These are phyloP conservation scores for Globisporangium ultimum DNA, from an alignment of 352 stramenopile genomes.

Conservation along the genomic window DNA sequence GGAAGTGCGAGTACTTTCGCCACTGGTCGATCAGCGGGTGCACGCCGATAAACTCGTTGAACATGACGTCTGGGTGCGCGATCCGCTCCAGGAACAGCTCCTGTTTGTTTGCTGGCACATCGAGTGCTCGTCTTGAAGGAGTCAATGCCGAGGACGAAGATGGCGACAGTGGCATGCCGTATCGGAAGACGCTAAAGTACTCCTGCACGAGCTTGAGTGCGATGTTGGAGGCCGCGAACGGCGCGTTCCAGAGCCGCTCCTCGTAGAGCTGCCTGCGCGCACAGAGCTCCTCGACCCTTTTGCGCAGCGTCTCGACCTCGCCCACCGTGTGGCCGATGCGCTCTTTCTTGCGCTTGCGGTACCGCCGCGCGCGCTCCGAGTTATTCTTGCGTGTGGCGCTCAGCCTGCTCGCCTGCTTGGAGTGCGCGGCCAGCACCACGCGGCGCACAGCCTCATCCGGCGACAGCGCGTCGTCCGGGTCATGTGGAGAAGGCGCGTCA, in stretches of 20 bases:
- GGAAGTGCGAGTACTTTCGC: conserved; percentile 25
- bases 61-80: conserved; percentile 20
- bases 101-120: conserved; percentile 10
- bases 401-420: conserved; percentile 9
- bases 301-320: conserved; percentile 14
- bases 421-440: background rate
- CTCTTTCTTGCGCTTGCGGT: conserved; percentile 17
- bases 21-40: conserved; percentile 23
- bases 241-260: conserved; percentile 13
- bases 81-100: conserved; percentile 23
- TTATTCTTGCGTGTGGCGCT: conserved; percentile 15
- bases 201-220: conserved; percentile 30
- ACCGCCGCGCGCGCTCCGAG: conserved; percentile 15
- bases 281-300: conserved; percentile 22
- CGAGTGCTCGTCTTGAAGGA: too few relatives aligned
- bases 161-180: conserved; percentile 12
- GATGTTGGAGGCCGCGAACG: conserved; percentile 10
- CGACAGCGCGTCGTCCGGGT: background rate
- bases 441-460: conserved; percentile 1
- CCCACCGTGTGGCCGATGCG: background rate
- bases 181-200: conserved; percentile 38
- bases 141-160: background rate
- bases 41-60: conserved; percentile 18
- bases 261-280: conserved; percentile 17
- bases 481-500: too few relatives aligned